Percentiles rank a stretch among this genome's conserved stretches.
These are phyloP conservation scores for Oryza australiensis DNA, from an alignment of 176 grass and related monocot genomes.

Conservation along the genomic window DNA sequence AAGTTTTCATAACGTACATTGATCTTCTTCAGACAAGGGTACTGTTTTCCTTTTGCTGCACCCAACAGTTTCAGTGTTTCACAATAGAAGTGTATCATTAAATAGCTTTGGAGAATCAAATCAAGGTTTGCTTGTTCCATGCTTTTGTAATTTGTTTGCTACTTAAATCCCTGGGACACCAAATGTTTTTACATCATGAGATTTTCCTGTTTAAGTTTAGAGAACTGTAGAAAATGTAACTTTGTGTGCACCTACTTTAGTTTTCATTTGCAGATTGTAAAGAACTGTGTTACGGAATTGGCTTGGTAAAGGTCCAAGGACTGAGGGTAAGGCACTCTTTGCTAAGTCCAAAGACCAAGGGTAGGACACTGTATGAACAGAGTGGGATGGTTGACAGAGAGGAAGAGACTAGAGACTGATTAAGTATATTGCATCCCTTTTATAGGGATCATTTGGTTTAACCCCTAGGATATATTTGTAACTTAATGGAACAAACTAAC, in stretches of 20 bases:
- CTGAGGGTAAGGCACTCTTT: too few relatives aligned
- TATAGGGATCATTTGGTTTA: too few relatives aligned
- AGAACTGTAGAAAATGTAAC: not conserved
- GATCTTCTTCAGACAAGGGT: conserved; percentile 85
- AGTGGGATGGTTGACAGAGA: too few relatives aligned
- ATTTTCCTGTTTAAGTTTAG: not conserved
- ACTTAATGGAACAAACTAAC: too few relatives aligned
- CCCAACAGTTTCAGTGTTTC: not conserved
- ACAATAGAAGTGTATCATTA: conserved; percentile 14
- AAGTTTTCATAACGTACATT: conserved; percentile 84
- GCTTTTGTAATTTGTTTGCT: conserved; percentile 9
- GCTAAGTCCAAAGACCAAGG: too few relatives aligned
- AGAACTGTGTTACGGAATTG: not conserved
- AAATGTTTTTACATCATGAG: not conserved
- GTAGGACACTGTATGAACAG: too few relatives aligned
- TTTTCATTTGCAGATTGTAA: not conserved
- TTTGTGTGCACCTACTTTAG: conserved; percentile 21
- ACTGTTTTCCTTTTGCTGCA: conserved; percentile 26
- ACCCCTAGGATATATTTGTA: too few relatives aligned
- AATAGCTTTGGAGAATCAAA: not conserved
- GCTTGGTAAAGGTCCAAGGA: too few relatives aligned
- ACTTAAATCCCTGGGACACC: not conserved
- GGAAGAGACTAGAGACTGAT: too few relatives aligned
- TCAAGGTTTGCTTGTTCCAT: not conserved
- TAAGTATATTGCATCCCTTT: too few relatives aligned